phyloP scores from a whole-genome alignment of 345 rosid genomes.

The Populus simonii region DNA sequence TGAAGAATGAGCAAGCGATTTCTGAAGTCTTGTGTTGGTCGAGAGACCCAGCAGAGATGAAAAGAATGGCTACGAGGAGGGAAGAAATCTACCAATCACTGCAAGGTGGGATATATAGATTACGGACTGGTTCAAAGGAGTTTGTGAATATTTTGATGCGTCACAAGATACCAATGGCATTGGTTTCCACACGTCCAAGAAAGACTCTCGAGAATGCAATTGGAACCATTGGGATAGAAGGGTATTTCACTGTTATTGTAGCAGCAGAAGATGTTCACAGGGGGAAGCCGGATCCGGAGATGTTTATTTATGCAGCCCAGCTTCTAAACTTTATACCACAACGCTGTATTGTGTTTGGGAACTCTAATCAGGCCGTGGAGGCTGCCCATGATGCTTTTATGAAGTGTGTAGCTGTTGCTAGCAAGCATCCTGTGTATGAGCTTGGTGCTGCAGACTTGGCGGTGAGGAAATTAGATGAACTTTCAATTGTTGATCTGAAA shows the following conservation, averaged over 20 bases:
- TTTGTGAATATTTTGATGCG: conserved; percentile 78
- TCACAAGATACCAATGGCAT: conserved; percentile 91
- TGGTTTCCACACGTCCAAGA: conserved; percentile 82
- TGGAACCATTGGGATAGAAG: conserved; percentile 57
- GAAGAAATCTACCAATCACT: conserved; percentile 77
- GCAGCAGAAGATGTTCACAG: conserved; percentile 87
- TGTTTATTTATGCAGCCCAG: conserved; percentile 83
- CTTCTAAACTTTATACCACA: conserved; percentile 83
- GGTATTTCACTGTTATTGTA: conserved; percentile 65
- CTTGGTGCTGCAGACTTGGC: conserved; percentile 93
- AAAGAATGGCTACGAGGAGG: conserved; percentile 74
- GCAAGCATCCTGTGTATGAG: conserved; percentile 87
- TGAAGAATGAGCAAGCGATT: conserved; percentile 96
- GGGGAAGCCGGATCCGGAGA: conserved; percentile 96
- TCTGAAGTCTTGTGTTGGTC: conserved; percentile 98
- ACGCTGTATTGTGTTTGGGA: conserved; percentile 94
- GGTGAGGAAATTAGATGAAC: conserved; percentile 73
- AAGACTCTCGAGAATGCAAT: conserved; percentile 72
- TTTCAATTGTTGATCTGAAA: conserved; percentile 86
- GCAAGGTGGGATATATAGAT: conserved; percentile 74
- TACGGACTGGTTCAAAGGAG: conserved; percentile 76
- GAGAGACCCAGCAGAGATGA: conserved; percentile 64
- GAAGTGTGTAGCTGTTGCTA: conserved; percentile 97
- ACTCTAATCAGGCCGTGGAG: conserved; percentile 85
- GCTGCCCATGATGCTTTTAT: conserved; percentile 91